Evolutionary conservation across 257 asterid species (phyloP).

Genomic region (Vinca minor): DNA sequence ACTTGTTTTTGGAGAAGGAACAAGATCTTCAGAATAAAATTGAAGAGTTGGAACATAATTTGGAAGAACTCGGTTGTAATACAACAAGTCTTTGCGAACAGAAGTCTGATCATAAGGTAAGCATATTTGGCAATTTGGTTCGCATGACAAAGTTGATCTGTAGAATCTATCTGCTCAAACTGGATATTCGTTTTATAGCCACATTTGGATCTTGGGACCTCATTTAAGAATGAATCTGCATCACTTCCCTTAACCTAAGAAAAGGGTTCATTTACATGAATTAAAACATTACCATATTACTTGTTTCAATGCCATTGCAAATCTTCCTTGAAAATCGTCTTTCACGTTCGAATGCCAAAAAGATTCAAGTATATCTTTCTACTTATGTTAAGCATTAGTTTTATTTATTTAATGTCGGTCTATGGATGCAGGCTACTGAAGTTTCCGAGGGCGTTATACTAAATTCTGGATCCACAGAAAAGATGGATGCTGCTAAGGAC

Average conservation of each 20-base stretch:
- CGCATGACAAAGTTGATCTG: neutral
- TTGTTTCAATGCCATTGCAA: too few species aligned
- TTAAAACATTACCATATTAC: too few species aligned
- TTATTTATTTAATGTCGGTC: neutral
- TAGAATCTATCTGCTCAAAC: neutral
- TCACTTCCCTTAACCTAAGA: too few species aligned
- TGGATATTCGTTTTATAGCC: neutral
- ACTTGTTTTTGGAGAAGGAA: slow-evolving; percentile 65
- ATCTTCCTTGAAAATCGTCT: too few species aligned
- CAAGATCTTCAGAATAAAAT: slow-evolving; percentile 56
- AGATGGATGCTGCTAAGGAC: slow-evolving; percentile 2
- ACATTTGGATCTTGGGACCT: neutral
- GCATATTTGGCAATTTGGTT: slow-evolving; percentile 5
- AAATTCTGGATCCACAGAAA: slow-evolving; percentile 4
- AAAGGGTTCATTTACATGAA: too few species aligned
- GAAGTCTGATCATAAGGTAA: slow-evolving; percentile 43
- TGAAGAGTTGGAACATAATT: slow-evolving; percentile 51
- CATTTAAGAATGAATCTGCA: too few species aligned
- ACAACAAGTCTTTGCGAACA: slow-evolving; percentile 28
- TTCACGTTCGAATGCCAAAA: too few species aligned
- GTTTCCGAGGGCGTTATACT: slow-evolving; percentile 20
- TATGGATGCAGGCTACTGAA: slow-evolving; percentile 6
- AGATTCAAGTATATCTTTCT: too few species aligned
- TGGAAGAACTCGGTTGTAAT: slow-evolving; percentile 42
- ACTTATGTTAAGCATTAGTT: too few species aligned